phyloP scores from a whole-genome alignment of 2,329 filamentous ascomycete genomes.

The Aspergillus clavatus region DNA sequence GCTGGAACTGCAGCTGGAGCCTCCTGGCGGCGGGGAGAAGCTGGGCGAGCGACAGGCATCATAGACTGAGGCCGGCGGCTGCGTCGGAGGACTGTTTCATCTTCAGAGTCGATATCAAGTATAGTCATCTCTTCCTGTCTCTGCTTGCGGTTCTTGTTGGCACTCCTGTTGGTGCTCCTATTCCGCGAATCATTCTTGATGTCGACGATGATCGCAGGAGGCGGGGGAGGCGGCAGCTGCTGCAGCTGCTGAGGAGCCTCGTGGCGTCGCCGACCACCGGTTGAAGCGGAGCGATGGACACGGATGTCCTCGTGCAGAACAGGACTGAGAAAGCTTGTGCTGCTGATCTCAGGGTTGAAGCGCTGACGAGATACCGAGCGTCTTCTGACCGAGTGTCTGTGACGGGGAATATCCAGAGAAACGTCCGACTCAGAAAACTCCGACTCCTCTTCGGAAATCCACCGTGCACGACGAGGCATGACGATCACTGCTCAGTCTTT shows the following conservation, averaged over 20 bases:
- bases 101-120: slow-evolving; percentile 23
- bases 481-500: slow-evolving; percentile 2
- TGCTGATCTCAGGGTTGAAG: slow-evolving; percentile 18
- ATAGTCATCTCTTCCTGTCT: slow-evolving; percentile 9
- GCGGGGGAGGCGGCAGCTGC: slow-evolving; percentile 8
- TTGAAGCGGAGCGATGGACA: slow-evolving; percentile 34
- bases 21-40: slow-evolving; percentile 14
- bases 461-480: slow-evolving; percentile 13
- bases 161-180: slow-evolving; percentile 24
- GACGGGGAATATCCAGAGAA: slow-evolving; percentile 25
- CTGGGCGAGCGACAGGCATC: slow-evolving; percentile 22
- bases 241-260: slow-evolving; percentile 13
- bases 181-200: slow-evolving; percentile 30
- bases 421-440: slow-evolving; percentile 35
- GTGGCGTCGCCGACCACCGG: slow-evolving; percentile 27
- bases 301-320: slow-evolving; percentile 16
- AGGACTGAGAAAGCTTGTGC: slow-evolving; percentile 23
- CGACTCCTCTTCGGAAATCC: slow-evolving; percentile 23
- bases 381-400: slow-evolving; percentile 19
- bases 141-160: slow-evolving; percentile 18
- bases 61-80: slow-evolving; percentile 19
- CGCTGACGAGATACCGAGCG: slow-evolving; percentile 34
- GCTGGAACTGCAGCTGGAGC: too few relatives aligned
- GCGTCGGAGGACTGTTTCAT: slow-evolving; percentile 17
- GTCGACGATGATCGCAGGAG: slow-evolving; percentile 31